phyloP scores from a whole-genome alignment of 805 yeast genomes.

The Zygosaccharomyces bailii region DNA sequence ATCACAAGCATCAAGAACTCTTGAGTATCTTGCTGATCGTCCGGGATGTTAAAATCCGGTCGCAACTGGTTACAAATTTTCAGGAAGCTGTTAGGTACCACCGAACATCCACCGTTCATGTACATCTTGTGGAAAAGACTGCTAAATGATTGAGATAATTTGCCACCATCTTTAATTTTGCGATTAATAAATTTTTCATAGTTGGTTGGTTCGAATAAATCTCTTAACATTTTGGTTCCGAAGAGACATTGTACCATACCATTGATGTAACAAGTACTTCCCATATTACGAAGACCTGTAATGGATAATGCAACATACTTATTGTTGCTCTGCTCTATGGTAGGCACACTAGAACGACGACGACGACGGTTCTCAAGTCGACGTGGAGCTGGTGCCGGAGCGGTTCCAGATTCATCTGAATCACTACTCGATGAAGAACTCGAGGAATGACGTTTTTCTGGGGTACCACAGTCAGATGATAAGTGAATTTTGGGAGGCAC shows the following conservation, averaged over 20 bases:
- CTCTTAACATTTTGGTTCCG: slow-evolving; percentile 49
- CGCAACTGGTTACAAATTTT: slow-evolving; percentile 49
- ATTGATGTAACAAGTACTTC: slow-evolving; percentile 74
- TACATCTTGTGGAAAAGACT: slow-evolving; percentile 56
- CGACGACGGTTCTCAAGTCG: slow-evolving; percentile 7
- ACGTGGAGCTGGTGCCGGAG: slow-evolving; percentile 4
- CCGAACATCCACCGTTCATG: slow-evolving; percentile 54
- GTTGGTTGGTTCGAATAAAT: slow-evolving; percentile 45
- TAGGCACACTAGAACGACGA: slow-evolving; percentile 34
- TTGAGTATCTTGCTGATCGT: slow-evolving; percentile 79
- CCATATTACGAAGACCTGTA: slow-evolving; percentile 64
- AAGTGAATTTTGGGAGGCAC: slow-evolving; percentile 16
- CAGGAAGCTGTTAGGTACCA: slow-evolving; percentile 64
- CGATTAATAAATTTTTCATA: slow-evolving; percentile 43
- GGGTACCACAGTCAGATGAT: background rate
- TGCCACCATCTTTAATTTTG: slow-evolving; percentile 24
- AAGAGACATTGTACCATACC: slow-evolving; percentile 69
- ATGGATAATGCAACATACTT: slow-evolving; percentile 45
- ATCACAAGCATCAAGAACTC: slow-evolving; percentile 66
- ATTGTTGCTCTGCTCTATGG: slow-evolving; percentile 38
- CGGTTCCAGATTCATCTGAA: slow-evolving; percentile 2
- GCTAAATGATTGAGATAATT: slow-evolving; percentile 50
- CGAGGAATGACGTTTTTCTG: background rate
- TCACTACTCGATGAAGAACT: background rate
- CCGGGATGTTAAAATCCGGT: slow-evolving; percentile 66